Base-by-base conservation (phyloP, 2,329 filamentous ascomycete species). In the Cryphonectria japonica region DNA sequence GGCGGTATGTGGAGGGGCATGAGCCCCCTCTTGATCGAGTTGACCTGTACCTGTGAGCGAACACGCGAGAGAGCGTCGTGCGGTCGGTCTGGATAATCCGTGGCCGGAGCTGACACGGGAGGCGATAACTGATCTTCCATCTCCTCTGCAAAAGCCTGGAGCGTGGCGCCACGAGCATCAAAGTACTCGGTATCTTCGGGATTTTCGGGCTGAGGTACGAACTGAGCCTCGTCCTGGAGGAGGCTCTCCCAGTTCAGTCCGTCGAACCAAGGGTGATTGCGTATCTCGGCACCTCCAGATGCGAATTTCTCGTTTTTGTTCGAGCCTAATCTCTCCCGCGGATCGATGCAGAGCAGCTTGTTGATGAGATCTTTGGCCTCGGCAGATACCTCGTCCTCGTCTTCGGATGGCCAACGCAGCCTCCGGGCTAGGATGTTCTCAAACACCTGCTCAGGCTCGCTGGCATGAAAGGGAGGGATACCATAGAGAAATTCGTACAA, bases 111-210 rank as follows among this genome's bases (percentile, higher is more conserved):
- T 2, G 89, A 86, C 0, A 85, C 85, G n/a, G 92, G 89, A 11
- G 94, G 93, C 0, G 94, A 92, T 59, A 87, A 82, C 77, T 97
- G 93, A 76, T 98, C 96, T 78, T 98, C 95, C 77, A 98, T 92
- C 79, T 99, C 96, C 74, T 97, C 94, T 0, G 92, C 91, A 79
- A 99, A 99, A 3, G 93, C 93, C 77, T 97, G 93, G 75, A 98
- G 86, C 0, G 94, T 97, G 22, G 96, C 96, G 39, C 96, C 96
- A 75, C 96, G 89, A 32, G 93, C 83, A 82, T 99, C 96, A 76
- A 99, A 99, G 78, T 99, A 99, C 78, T 99, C 97, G 0, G 96
- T 99, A 78, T 99, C 95, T 79, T 99, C 96, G 0, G 94, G 95
- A 75, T 99, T 95, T 77, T 97, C 94, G 1, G 93, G 91, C 57